Base-by-base conservation (phyloP, 2,329 filamentous ascomycete species). In the Alternaria sp. region DNA sequence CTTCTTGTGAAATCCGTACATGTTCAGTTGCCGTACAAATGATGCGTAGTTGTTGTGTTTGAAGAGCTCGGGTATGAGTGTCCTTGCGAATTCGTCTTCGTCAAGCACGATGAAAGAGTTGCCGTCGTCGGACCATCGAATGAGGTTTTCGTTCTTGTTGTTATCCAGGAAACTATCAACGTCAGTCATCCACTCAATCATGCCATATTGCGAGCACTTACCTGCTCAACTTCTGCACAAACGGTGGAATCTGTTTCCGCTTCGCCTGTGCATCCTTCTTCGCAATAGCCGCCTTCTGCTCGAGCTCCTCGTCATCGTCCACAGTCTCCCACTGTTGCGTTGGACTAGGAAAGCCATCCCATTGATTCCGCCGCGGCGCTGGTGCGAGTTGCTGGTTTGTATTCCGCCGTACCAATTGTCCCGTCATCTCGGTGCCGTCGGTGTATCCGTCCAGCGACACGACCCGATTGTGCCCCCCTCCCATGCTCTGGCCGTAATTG, bases 181-280 rank as follows among this genome's bases (percentile, higher is more conserved):
- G 51, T 75, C 58, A 72, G 67, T 18, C 2, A 34, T 14, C 11
- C 32, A 34, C 9, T 4, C 20, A 22, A 6, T 18, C 11, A 8
- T 42, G 3, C 3, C 20, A 24, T 24, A 0, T 24, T 8, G 24
- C 7, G 22, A 7, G 12, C 36, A 5, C 87, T 81, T 83, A 96
- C 94, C 94, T 98, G 88, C 93, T 96, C 56, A 99, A 81, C 77
- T 99, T 99, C 79, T 97, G 94, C 43, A 99, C 94, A 82, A 99
- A 99, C 0, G 95, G 94, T 1, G 95, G 94, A 11, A 99, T 98
- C 73, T 96, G 92, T 80, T 98, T 98, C 71, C 94, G 86, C 79
- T 97, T 98, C 16, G 90, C 86, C 76, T 94, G 91, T 0, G 94
- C 90, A 59, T 98, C 95, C 74, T 90, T 88, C 82, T 96, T 97